Conservation (phyloP, 495 filamentous ascomycete genomes). For the Aspergillus incahuasiensis region DNA sequence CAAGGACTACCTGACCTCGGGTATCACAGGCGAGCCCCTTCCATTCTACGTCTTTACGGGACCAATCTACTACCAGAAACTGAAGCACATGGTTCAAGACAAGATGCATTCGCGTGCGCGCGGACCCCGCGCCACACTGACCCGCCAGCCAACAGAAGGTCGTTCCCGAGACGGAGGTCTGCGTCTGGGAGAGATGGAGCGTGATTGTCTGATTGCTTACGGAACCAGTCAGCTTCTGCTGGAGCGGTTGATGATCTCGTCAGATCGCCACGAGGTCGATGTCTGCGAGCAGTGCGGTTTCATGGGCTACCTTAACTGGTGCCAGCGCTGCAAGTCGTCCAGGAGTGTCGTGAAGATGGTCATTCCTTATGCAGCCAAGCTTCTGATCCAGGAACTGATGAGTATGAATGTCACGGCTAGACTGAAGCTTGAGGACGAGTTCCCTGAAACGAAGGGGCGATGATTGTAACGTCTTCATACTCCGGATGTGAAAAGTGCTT, state of each 20-base stretch:
- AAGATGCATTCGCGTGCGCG: conserved; percentile 97
- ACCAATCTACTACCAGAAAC: conserved; percentile 98
- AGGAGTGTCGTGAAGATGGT: conserved; percentile 80
- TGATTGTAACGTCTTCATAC: conserved; percentile 11
- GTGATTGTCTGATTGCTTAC: conserved; percentile 95
- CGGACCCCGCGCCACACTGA: conserved; percentile 85
- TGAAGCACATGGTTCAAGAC: conserved; percentile 99
- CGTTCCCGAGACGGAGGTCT: conserved; percentile 88
- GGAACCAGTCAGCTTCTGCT: conserved; percentile 88
- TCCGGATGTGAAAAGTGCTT: conserved; percentile 2
- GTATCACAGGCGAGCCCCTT: conserved; percentile 89
- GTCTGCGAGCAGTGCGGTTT: conserved; percentile 89
- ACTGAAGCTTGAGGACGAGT: conserved; percentile 86
- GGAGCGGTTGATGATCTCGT: conserved; percentile 90
- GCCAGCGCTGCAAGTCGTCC: conserved; percentile 80
- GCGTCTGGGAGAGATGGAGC: conserved; percentile 97
- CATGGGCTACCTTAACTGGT: conserved; percentile 93
- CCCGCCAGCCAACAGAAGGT: conserved; percentile 94
- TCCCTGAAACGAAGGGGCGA: conserved; percentile 54
- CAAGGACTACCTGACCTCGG: conserved; percentile 92
- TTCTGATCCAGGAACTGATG: conserved; percentile 91
- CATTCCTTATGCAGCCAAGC: conserved; percentile 98
- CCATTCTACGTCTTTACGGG: conserved; percentile 98
- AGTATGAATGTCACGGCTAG: conserved; percentile 95
- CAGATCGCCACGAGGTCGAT: conserved; percentile 84